Evolutionary conservation across 2,329 filamentous ascomycete genomes (phyloP).

Genomic region (Trichoderma lentiforme): DNA sequence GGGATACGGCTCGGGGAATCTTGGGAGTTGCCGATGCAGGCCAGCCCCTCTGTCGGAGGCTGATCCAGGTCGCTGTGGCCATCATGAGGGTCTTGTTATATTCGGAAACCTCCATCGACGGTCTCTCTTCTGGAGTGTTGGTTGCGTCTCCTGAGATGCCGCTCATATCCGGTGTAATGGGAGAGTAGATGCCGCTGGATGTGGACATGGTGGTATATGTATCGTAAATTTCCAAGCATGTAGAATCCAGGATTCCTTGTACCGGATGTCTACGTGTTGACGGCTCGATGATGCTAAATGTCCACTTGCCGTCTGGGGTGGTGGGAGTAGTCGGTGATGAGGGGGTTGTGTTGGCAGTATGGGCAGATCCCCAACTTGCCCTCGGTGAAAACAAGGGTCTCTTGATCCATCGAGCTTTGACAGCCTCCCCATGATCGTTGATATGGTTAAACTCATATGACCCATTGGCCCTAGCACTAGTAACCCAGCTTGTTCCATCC

Average conservation of each 20-base stretch:
- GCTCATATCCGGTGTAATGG: conserved; percentile 28
- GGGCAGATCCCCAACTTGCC: conserved; percentile 20
- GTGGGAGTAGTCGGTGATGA: conserved; percentile 27
- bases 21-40: conserved; percentile 32
- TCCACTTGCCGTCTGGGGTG: conserved; percentile 56
- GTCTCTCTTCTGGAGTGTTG: conserved; percentile 28
- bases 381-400: conserved; percentile 30
- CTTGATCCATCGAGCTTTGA: conserved; percentile 68
- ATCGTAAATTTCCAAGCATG: conserved; percentile 66
- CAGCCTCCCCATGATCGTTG: conserved; percentile 54
- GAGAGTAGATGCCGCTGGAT: conserved; percentile 47
- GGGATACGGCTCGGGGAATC: conserved; percentile 25
- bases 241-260: conserved; percentile 63
- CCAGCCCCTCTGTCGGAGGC: conserved; percentile 36
- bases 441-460: conserved; percentile 64
- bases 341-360: conserved; percentile 23
- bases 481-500: conserved; percentile 59
- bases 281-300: conserved; percentile 73
- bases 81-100: conserved; percentile 38
- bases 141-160: conserved; percentile 22
- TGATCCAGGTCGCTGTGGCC: conserved; percentile 38
- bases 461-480: conserved; percentile 50
- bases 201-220: conserved; percentile 58
- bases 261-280: conserved; percentile 69
- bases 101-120: conserved; percentile 30